Conservation (phyloP, 1,139 yeast species). For the Pichia cactophila region DNA sequence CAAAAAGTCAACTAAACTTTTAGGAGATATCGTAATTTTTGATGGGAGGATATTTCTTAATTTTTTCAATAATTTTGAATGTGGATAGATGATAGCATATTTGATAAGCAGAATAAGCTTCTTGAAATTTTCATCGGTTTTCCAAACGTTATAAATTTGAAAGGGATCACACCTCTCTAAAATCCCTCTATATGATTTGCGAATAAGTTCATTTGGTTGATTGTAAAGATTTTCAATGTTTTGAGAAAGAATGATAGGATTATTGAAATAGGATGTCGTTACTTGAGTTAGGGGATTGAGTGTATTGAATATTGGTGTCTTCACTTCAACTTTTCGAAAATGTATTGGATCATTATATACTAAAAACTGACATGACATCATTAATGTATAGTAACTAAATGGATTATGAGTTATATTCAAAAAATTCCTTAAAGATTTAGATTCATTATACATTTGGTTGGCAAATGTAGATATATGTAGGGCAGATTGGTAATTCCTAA, state of each 20-base stretch:
- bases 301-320: slow-evolving; percentile 10
- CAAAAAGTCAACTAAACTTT: slow-evolving; percentile 14
- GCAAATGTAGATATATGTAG: slow-evolving; percentile 7
- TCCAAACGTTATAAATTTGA: slow-evolving; percentile 13
- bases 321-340: slow-evolving; percentile 14
- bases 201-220: slow-evolving; percentile 8
- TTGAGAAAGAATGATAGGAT: slow-evolving; percentile 16
- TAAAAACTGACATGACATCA: slow-evolving; percentile 18
- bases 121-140: slow-evolving; percentile 14
- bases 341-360: slow-evolving; percentile 22
- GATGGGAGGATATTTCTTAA: slow-evolving; percentile 9
- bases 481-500: slow-evolving; percentile 13
- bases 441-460: slow-evolving; percentile 2
- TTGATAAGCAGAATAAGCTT: slow-evolving; percentile 21
- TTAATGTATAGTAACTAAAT: slow-evolving; percentile 10
- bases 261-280: slow-evolving; percentile 18
- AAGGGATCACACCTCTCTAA: slow-evolving; percentile 11
- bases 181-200: slow-evolving; percentile 11
- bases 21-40: slow-evolving; percentile 4
- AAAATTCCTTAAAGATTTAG: slow-evolving; percentile 9
- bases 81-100: slow-evolving; percentile 25
- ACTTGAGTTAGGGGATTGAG: slow-evolving; percentile 16
- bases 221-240: slow-evolving; percentile 13
- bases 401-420: slow-evolving; percentile 6
- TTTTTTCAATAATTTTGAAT: slow-evolving; percentile 15